These are phyloP conservation scores for Pontederia paniculata DNA, from an alignment of 176 grass and related monocot genomes.

Conservation along the genomic window DNA sequence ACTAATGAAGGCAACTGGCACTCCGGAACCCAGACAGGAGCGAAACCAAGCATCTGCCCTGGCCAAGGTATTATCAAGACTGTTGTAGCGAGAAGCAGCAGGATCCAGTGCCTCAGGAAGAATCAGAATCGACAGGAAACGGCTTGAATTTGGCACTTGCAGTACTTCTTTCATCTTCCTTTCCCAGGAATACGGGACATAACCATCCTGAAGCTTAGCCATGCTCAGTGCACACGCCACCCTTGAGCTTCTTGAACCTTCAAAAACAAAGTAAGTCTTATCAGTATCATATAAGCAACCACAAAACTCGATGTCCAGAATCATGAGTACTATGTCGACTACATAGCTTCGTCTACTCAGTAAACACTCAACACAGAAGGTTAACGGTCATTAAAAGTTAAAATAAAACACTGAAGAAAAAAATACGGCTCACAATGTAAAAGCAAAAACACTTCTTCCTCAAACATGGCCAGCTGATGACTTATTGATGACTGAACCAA, in stretches of 20 bases:
- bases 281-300: not conserved
- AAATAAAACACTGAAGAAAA: no score
- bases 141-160: constrained; percentile 50
- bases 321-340: no score
- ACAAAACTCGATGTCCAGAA: not conserved
- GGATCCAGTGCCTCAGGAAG: constrained; percentile 60
- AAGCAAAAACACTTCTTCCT: no score
- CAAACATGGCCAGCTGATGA: no score
- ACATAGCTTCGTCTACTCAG: no score
- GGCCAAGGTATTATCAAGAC: constrained; percentile 73
- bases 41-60: constrained; percentile 74
- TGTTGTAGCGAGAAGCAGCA: constrained; percentile 54
- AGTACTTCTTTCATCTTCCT: constrained; percentile 87
- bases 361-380: no score
- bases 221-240: constrained; percentile 76
- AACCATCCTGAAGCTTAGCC: constrained; percentile 83
- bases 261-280: not conserved
- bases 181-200: constrained; percentile 84
- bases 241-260: constrained; percentile 70
- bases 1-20: constrained; percentile 78
- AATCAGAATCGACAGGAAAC: constrained; percentile 78
- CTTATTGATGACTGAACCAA: no score
- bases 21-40: constrained; percentile 45
- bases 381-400: no score
- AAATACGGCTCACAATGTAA: no score